Base-by-base conservation (phyloP, 352 stramenopile genomes). In the Phytopythium aichiense region DNA sequence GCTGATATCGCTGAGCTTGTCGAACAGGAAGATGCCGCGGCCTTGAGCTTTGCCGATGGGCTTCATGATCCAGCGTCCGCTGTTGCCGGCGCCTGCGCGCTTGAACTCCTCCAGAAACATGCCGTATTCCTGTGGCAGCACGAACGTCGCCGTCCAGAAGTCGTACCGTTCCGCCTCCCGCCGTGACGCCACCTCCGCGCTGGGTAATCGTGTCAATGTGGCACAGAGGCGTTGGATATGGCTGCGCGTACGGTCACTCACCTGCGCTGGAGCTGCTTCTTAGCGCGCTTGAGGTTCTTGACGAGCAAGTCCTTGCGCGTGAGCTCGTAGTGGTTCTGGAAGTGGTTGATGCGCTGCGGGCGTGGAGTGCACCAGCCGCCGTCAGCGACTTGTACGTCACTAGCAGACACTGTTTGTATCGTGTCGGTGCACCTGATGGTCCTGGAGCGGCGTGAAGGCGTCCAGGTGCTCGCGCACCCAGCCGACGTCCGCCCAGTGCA, bases 21-120 rank as follows among this genome's bases (percentile, higher is more conserved):
- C 97, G 67, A 98, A 97, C 4, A 98, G 71, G 64, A 98, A 98
- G 58, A 98, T 98, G 23, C 94, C 94, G 76, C 94, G 93, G 51
- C 86, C 84, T 60, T 94, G 84, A 0, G 86, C 88, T 76, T 91
- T 96, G 45, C 94, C 93, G 25, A 97, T 97, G 5, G 94, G 94
- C 68, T 98, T 98, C 94, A 98, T 98, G 72, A 98, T 98, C 94
- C 94, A 98, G 3, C 97, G 79, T 28, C 91, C 94, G 46, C 89
- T 77, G 56, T 76, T 89, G n/a, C n/a, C 43, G 20, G 43, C 22
- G n/a, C 43, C 43, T n/a, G 43, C 8, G 43, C 89, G 76, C 61
- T 97, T 97, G 58, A 97, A 98, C 56, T 98, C 91, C 71, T 98
- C 92, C 4, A 98, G 87, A 63, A 98, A 98, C 67, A 98, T 89